These are phyloP conservation scores for Anacardium occidentale DNA, from an alignment of 345 rosid genomes.

Conservation along the genomic window DNA sequence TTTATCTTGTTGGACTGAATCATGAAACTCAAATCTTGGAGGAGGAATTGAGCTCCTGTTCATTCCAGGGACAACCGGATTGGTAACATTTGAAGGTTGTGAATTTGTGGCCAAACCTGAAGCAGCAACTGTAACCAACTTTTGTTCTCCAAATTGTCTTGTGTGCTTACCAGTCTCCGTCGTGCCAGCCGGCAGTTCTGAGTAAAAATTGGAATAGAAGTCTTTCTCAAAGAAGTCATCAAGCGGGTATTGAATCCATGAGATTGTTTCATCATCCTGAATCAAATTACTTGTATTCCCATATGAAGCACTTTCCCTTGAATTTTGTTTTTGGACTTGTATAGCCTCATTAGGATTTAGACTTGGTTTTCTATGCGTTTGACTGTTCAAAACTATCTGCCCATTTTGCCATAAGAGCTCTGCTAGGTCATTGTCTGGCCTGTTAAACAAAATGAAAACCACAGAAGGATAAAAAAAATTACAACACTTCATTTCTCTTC, in stretches of 20 bases:
- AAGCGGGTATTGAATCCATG: slow-evolving; percentile 63
- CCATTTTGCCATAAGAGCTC: slow-evolving; percentile 75
- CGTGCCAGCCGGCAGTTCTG: slow-evolving; percentile 33
- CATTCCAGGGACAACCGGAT: slow-evolving; percentile 22
- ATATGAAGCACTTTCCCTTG: slow-evolving; percentile 25
- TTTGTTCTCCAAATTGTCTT: slow-evolving; percentile 28
- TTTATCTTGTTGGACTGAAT: slow-evolving; percentile 27
- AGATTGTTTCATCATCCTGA: slow-evolving; percentile 58
- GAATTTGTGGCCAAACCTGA: slow-evolving; percentile 11
- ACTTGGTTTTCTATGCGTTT: slow-evolving; percentile 41
- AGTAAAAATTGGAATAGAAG: slow-evolving; percentile 44
- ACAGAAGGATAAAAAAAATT: not conserved
- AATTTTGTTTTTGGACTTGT: slow-evolving; percentile 24
- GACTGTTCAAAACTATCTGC: slow-evolving; percentile 59
- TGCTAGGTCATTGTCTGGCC: slow-evolving; percentile 55
- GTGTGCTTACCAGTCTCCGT: slow-evolving; percentile 29
- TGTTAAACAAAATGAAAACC: slow-evolving; percentile 21
- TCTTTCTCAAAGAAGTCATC: slow-evolving; percentile 60
- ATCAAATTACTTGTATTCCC: slow-evolving; percentile 38
- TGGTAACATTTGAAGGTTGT: slow-evolving; percentile 24
- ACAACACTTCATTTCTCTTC: not conserved
- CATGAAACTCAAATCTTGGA: slow-evolving; percentile 38
- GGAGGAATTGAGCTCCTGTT: slow-evolving; percentile 38
- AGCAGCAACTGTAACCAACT: slow-evolving; percentile 21
- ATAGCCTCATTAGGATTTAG: slow-evolving; percentile 21